phyloP scores from a whole-genome alignment of 2,329 filamentous ascomycete genomes.

The Ascochyta lentis region DNA sequence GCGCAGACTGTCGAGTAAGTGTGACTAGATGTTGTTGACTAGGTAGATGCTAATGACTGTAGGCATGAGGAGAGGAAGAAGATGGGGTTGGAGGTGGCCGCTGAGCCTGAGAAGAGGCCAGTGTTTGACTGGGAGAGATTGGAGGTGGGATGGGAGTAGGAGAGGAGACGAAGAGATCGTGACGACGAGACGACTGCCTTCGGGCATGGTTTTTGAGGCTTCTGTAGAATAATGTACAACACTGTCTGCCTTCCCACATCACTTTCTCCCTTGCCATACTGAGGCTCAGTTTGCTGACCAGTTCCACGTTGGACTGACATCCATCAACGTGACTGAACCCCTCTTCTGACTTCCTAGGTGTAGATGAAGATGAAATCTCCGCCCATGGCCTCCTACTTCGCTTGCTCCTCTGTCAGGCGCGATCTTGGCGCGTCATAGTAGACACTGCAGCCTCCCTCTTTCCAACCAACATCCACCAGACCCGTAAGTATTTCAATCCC shows the following conservation, averaged over 20 bases:
- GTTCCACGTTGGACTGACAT: not conserved
- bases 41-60: not conserved
- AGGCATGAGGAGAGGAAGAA: not conserved
- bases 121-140: not conserved
- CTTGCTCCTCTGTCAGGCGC: not conserved
- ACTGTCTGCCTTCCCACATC: not conserved
- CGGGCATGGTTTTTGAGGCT: not conserved
- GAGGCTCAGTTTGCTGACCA: not conserved
- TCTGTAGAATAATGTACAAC: not conserved
- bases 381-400: not conserved
- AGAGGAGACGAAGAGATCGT: not conserved
- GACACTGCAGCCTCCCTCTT: not conserved
- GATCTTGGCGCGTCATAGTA: not conserved
- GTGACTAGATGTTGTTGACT: not conserved
- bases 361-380: not conserved
- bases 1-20: not conserved
- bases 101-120: not conserved
- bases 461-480: not conserved
- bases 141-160: not conserved
- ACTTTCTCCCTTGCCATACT: too few relatives aligned
- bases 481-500: not conserved
- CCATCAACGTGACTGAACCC: too few relatives aligned
- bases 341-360: too few relatives aligned
- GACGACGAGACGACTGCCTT: not conserved
- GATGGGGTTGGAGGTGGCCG: not conserved